Evolutionary conservation across 2,329 filamentous ascomycete genomes (phyloP).

Genomic region (Cercospora janseana): DNA sequence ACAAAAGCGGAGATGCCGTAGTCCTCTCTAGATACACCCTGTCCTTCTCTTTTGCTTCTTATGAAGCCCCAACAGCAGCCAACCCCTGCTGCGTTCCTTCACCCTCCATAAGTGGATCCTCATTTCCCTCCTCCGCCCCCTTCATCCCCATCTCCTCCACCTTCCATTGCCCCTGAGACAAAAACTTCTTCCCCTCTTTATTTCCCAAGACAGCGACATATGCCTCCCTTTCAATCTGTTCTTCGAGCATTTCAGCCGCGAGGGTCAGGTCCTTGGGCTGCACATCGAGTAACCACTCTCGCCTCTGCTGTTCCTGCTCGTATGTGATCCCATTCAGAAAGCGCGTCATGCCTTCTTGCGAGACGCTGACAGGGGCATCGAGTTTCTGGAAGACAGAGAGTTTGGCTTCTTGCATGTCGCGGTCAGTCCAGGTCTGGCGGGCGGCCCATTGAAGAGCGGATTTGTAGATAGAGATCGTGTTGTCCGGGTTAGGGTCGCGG

Average conservation of each 20-base stretch:
- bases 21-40: not conserved
- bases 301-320: constrained; percentile 81
- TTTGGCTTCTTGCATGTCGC: constrained; percentile 93
- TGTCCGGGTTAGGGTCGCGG: constrained; percentile 89
- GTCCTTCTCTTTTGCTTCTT: not conserved
- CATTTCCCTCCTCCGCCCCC: constrained; percentile 9
- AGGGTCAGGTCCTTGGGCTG: constrained; percentile 74
- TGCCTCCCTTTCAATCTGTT: constrained; percentile 53
- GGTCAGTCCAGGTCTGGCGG: constrained; percentile 75
- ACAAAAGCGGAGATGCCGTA: too few species aligned
- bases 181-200: constrained; percentile 72
- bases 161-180: constrained; percentile 62
- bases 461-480: constrained; percentile 80
- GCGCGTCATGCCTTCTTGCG: constrained; percentile 78
- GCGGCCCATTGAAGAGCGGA: constrained; percentile 79
- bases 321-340: constrained; percentile 84
- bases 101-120: constrained; percentile 10
- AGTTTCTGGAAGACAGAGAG: constrained; percentile 88
- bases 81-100: constrained; percentile 6
- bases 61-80: constrained; percentile 13
- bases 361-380: constrained; percentile 84
- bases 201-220: constrained; percentile 70
- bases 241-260: constrained; percentile 78
- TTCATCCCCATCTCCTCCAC: constrained; percentile 63
- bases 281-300: constrained; percentile 84